phyloP scores from a whole-genome alignment of 108 stramenopile species.

The Skeletonema potamos region DNA sequence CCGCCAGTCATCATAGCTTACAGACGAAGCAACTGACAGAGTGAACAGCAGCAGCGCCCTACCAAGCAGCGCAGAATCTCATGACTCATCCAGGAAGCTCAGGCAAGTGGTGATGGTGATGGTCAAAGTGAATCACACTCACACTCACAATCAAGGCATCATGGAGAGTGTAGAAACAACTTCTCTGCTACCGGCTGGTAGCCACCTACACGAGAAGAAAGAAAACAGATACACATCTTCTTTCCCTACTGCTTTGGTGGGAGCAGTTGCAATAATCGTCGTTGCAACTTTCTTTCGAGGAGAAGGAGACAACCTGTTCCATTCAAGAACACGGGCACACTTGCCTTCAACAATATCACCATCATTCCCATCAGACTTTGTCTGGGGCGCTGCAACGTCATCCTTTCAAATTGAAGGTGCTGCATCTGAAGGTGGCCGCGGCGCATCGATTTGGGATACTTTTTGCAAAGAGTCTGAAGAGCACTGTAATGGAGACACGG shows the following conservation, averaged over 20 bases:
- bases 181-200: background rate
- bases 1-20: too few relatives aligned
- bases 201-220: background rate
- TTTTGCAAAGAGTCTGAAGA: conserved; percentile 52
- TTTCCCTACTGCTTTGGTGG: background rate
- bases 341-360: background rate
- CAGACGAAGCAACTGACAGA: too few relatives aligned
- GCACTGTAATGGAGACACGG: conserved; percentile 72
- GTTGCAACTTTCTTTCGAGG: background rate
- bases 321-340: too few relatives aligned
- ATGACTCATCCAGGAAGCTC: too few relatives aligned
- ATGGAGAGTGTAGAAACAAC: background rate
- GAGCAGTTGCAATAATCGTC: background rate
- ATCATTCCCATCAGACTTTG: conserved; percentile 59
- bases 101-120: too few relatives aligned
- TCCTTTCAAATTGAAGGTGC: conserved; percentile 93
- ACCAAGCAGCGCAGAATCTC: too few relatives aligned
- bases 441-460: conserved; percentile 91
- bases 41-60: too few relatives aligned
- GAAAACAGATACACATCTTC: background rate
- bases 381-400: conserved; percentile 91
- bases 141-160: too few relatives aligned
- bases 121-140: too few relatives aligned
- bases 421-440: conserved; percentile 71
- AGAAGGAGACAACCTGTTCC: background rate